Evolutionary conservation across 2,329 filamentous ascomycete genomes (phyloP).

Genomic region (Colletotrichum theobromicola): DNA sequence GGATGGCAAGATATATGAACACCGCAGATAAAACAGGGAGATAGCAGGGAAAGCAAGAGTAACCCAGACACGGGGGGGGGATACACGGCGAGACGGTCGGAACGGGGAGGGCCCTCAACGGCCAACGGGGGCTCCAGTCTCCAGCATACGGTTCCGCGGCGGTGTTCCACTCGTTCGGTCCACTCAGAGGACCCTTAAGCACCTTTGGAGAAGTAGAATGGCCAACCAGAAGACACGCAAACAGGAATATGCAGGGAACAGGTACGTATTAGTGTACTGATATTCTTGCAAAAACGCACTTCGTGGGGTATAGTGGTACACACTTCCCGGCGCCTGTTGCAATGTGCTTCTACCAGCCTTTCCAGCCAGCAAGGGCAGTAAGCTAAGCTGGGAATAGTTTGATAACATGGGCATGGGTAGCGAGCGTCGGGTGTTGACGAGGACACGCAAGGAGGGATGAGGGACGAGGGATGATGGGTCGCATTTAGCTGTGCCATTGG

Average conservation of each 20-base stretch:
- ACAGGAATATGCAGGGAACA: neutral
- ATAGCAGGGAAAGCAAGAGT: neutral
- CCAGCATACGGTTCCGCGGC: conserved; percentile 1
- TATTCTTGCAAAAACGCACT: neutral
- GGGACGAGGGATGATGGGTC: neutral
- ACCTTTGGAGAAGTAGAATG: neutral
- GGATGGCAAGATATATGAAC: neutral
- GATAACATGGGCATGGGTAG: neutral
- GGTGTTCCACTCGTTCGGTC: neutral
- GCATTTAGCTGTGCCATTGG: neutral
- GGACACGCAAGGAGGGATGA: neutral
- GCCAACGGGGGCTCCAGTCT: neutral
- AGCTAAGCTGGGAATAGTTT: neutral
- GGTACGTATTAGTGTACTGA: neutral
- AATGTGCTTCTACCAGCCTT: neutral
- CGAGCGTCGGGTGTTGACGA: neutral
- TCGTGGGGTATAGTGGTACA: too few relatives aligned
- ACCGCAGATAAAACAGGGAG: neutral
- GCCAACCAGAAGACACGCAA: neutral
- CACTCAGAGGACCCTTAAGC: neutral
- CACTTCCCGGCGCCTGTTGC: neutral
- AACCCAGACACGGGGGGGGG: neutral
- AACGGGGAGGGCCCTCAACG: conserved; percentile 1
- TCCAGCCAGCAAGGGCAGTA: neutral
- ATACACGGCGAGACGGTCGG: neutral